phyloP scores from a whole-genome alignment of 1,284 basidiomycete genomes.

The Trichosporon coremiiforme region DNA sequence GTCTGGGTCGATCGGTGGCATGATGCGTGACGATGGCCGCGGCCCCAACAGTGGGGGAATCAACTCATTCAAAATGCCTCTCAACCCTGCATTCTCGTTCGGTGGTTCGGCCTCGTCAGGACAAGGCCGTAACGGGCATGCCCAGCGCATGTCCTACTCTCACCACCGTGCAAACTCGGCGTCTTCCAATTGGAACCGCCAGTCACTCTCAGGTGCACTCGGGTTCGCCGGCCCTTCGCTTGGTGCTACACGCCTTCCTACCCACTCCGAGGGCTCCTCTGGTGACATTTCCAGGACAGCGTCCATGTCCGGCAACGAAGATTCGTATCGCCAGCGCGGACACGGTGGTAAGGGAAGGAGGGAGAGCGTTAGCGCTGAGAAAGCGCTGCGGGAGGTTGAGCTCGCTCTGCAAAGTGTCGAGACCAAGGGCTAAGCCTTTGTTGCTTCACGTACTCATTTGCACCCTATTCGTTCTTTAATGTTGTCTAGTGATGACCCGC shows the following conservation, averaged over 20 bases:
- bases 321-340: constrained; percentile 29
- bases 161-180: constrained; percentile 44
- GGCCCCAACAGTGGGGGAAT: constrained; percentile 26
- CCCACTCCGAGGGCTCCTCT: constrained; percentile 41
- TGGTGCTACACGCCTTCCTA: constrained; percentile 39
- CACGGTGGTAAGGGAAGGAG: constrained; percentile 33
- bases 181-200: constrained; percentile 41
- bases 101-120: constrained; percentile 27
- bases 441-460: neutral
- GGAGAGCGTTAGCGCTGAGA: constrained; percentile 60
- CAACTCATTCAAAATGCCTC: constrained; percentile 42
- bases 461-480: constrained; percentile 11
- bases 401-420: constrained; percentile 65
- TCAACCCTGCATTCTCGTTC: constrained; percentile 34
- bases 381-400: constrained; percentile 70
- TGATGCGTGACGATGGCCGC: constrained; percentile 23
- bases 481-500: constrained; percentile 8
- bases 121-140: constrained; percentile 22
- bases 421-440: constrained; percentile 31
- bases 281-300: constrained; percentile 17
- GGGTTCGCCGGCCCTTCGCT: constrained; percentile 32
- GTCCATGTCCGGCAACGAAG: constrained; percentile 35
- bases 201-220: constrained; percentile 38
- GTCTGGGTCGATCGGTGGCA: constrained; percentile 24
- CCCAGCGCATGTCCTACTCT: constrained; percentile 26